A percentile compares a stretch with the other conserved stretches of the same genome.
Evolutionary conservation across 495 filamentous ascomycete species (phyloP).

Genomic region (Entonaema liquescens): DNA sequence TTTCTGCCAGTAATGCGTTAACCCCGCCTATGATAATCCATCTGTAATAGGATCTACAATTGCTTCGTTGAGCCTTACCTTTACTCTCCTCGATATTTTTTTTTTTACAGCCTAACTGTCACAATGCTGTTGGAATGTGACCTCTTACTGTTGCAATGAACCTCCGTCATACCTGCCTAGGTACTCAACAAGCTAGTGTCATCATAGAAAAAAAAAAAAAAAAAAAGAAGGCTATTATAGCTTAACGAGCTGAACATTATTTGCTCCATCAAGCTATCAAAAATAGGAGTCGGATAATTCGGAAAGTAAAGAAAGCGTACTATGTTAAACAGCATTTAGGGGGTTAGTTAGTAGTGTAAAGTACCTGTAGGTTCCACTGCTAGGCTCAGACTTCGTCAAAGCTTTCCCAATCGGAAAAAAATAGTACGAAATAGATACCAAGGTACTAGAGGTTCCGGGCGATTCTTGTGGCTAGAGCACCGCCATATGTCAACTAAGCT

Average conservation of each 20-base stretch:
- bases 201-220: conserved; percentile 8
- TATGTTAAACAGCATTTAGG: neutral
- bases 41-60: conserved; percentile 20
- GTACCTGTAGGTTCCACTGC: neutral
- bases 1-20: conserved; percentile 17
- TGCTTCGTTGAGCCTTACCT: conserved; percentile 8
- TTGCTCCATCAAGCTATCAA: neutral
- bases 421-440: neutral
- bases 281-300: neutral
- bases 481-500: neutral
- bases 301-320: conserved; percentile 9
- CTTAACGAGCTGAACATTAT: conserved; percentile 7
- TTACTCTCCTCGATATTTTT: neutral
- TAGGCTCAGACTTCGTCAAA: neutral
- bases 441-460: neutral
- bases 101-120: neutral
- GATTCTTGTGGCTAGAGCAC: neutral
- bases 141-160: conserved; percentile 3
- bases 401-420: neutral
- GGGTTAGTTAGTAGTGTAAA: neutral
- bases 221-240: conserved; percentile 16
- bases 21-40: conserved; percentile 3
- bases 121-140: neutral
- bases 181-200: conserved; percentile 9
- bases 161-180: conserved; percentile 6